Evolutionary conservation across 306 rosid genomes (phyloP).

Genomic region (Abrus precatorius): DNA sequence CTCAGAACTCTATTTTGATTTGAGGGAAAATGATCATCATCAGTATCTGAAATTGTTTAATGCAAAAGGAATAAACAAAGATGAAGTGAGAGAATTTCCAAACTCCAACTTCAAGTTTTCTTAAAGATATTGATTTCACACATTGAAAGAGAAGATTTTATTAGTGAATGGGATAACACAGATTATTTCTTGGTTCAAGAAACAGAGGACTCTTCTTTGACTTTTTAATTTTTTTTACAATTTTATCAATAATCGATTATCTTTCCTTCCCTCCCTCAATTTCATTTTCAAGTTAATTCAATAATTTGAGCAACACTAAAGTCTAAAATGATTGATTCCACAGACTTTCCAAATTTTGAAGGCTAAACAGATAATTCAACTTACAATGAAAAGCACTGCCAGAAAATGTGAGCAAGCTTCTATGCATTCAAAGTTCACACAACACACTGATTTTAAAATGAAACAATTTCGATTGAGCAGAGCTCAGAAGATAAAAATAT

Average conservation of each 20-base stretch:
- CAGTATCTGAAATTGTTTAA: constrained; percentile 62
- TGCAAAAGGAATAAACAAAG: constrained; percentile 14
- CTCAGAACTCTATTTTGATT: constrained; percentile 70
- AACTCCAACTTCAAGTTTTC: constrained; percentile 22
- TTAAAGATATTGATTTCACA: not conserved
- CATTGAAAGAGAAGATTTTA: constrained; percentile 13
- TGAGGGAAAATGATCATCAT: constrained; percentile 69
- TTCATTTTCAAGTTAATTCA: constrained; percentile 16
- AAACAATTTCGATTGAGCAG: not conserved
- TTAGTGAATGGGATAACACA: not conserved
- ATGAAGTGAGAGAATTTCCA: not conserved
- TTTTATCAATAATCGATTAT: constrained; percentile 19
- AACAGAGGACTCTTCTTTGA: constrained; percentile 11
- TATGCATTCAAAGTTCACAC: not conserved
- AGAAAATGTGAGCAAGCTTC: not conserved
- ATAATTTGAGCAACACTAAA: constrained; percentile 1
- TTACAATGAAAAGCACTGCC: not conserved
- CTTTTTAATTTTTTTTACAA: constrained; percentile 20
- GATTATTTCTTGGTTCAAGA: constrained; percentile 13
- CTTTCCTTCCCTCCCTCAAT: constrained; percentile 2
- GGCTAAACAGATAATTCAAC: constrained; percentile 9
- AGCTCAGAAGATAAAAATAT: constrained; percentile 1
- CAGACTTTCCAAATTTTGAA: not conserved
- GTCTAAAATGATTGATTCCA: not conserved
- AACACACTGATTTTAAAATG: constrained; percentile 1